Evolutionary conservation across 2,329 filamentous ascomycete species (phyloP).

Genomic region (Xylaria polymorpha): DNA sequence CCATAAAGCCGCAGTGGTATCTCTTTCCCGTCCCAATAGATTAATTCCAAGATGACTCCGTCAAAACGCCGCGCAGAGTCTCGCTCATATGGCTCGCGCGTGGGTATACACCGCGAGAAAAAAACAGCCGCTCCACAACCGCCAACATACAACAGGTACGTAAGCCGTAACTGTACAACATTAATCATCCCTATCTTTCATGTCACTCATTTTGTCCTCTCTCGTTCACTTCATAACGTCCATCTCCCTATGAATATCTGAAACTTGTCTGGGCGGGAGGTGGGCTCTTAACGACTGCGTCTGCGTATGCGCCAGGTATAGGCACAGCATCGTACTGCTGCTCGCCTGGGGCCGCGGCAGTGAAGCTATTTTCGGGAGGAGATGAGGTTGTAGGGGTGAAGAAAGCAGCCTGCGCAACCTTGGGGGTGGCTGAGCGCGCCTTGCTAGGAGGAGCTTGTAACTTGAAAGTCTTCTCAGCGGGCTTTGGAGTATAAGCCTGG

Average conservation of each 20-base stretch:
- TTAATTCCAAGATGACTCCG: slow-evolving; percentile 27
- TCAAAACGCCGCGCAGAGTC: slow-evolving; percentile 31
- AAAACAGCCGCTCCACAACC: slow-evolving; percentile 24
- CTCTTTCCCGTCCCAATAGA: slow-evolving; percentile 28
- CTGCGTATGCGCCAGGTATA: slow-evolving; percentile 85
- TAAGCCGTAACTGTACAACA: slow-evolving; percentile 5
- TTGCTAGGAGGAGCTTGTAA: slow-evolving; percentile 86
- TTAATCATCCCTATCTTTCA: background rate
- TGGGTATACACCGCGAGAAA: slow-evolving; percentile 34
- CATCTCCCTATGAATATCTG: slow-evolving; percentile 44
- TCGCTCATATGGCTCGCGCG: slow-evolving; percentile 31
- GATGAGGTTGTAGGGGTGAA: slow-evolving; percentile 57
- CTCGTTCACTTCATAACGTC: slow-evolving; percentile 15
- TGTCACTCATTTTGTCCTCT: slow-evolving; percentile 5
- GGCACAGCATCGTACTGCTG: slow-evolving; percentile 86
- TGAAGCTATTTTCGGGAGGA: slow-evolving; percentile 51
- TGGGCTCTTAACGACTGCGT: slow-evolving; percentile 64
- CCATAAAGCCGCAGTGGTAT: slow-evolving; percentile 28
- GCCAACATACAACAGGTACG: slow-evolving; percentile 2
- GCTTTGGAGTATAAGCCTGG: slow-evolving; percentile 42
- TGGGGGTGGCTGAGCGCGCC: slow-evolving; percentile 81
- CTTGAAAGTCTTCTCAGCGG: slow-evolving; percentile 74
- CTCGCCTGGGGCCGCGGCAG: slow-evolving; percentile 79
- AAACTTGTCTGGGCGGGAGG: slow-evolving; percentile 59
- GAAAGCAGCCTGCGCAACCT: slow-evolving; percentile 72